These are phyloP conservation scores for Graphilbum fragrans DNA, from an alignment of 2,329 filamentous ascomycete genomes.

Conservation along the genomic window DNA sequence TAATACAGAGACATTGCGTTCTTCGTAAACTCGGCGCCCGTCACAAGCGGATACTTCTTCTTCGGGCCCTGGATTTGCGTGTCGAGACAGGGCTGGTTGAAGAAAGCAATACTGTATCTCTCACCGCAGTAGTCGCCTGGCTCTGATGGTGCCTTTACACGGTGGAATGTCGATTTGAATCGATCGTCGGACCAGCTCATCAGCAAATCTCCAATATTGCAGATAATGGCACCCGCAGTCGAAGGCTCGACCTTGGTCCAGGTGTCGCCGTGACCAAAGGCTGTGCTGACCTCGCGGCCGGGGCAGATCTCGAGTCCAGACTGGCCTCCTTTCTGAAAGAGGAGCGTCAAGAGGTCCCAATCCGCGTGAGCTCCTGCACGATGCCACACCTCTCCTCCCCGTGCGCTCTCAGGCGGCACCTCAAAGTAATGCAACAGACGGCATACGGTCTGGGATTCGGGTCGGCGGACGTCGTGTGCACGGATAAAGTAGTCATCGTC, in stretches of 20 bases:
- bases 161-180: neutral
- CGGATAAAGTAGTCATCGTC: conserved; percentile 39
- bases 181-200: neutral
- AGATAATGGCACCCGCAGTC: conserved; percentile 35
- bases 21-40: conserved; percentile 41
- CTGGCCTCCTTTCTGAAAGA: conserved; percentile 44
- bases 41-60: conserved; percentile 43
- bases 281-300: conserved; percentile 39
- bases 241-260: conserved; percentile 42
- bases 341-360: conserved; percentile 45
- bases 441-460: conserved; percentile 39
- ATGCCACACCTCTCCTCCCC: conserved; percentile 25
- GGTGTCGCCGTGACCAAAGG: conserved; percentile 38
- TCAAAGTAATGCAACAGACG: conserved; percentile 23
- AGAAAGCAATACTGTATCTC: conserved; percentile 46
- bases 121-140: conserved; percentile 35
- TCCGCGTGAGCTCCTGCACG: conserved; percentile 46
- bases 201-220: conserved; percentile 11
- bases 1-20: conserved; percentile 28
- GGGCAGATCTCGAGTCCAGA: conserved; percentile 46
- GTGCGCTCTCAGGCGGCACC: conserved; percentile 6
- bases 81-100: conserved; percentile 45
- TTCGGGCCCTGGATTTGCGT: conserved; percentile 37
- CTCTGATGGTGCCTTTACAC: neutral
- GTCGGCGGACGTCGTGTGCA: conserved; percentile 33